Evolutionary conservation across 1,284 basidiomycete genomes (phyloP).

Genomic region (Trametes sp.): DNA sequence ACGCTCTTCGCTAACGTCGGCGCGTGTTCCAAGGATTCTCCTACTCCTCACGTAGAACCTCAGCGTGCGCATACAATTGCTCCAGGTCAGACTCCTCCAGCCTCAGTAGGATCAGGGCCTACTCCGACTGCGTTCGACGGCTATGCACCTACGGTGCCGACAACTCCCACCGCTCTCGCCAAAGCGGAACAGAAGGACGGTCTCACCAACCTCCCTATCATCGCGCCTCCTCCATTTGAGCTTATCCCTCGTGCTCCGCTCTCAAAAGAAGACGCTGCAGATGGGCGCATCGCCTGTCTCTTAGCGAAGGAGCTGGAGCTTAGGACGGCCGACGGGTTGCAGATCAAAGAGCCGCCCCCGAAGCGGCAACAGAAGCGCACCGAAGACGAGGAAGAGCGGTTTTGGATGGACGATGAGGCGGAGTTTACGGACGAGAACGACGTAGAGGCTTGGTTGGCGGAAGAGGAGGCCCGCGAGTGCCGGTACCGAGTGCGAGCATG

Average conservation of each 20-base stretch:
- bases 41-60: not conserved
- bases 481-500: not conserved
- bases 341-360: not conserved
- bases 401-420: conserved; percentile 9
- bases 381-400: conserved; percentile 23
- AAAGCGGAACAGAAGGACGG: not conserved
- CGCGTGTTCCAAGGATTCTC: no score
- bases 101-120: not conserved
- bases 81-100: not conserved
- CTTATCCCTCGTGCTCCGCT: conserved; percentile 45
- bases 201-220: conserved; percentile 50
- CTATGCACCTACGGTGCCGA: conserved; percentile 33
- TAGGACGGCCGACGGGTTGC: conserved; percentile 44
- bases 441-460: conserved; percentile 7
- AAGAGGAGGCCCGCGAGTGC: conserved; percentile 13
- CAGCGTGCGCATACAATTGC: not conserved
- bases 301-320: conserved; percentile 50
- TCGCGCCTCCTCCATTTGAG: conserved; percentile 55
- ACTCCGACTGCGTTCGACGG: not conserved
- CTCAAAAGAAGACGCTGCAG: conserved; percentile 51
- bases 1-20: no score
- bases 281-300: conserved; percentile 49
- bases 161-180: conserved; percentile 24
- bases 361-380: not conserved
- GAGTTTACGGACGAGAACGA: conserved; percentile 3